phyloP scores from a whole-genome alignment of 805 yeast species.

The Ogataea trehaloabstinens region DNA sequence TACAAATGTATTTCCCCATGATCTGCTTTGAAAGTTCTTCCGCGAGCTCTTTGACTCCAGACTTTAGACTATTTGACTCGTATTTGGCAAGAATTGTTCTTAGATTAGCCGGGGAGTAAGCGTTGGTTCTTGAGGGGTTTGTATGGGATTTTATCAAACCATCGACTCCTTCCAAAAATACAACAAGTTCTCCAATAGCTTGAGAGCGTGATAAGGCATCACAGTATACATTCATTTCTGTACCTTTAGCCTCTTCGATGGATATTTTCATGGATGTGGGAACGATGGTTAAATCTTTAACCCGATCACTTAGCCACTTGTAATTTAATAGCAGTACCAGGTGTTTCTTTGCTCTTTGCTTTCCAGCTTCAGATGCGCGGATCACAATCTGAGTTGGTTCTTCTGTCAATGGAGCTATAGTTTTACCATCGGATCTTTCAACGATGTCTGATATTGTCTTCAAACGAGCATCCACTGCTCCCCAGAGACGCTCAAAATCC shows the following conservation, averaged over 20 bases:
- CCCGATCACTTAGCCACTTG: constrained; percentile 47
- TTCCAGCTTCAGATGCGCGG: background rate
- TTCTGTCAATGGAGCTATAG: background rate
- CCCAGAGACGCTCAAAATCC: constrained; percentile 25
- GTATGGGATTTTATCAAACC: constrained; percentile 42
- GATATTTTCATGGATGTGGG: constrained; percentile 22
- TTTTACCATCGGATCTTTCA: constrained; percentile 7
- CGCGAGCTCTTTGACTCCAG: constrained; percentile 53
- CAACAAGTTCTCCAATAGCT: constrained; percentile 64
- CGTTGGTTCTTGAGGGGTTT: constrained; percentile 58
- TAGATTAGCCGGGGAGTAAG: constrained; percentile 59
- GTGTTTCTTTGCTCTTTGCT: constrained; percentile 16
- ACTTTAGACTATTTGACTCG: constrained; percentile 55
- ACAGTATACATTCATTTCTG: constrained; percentile 43
- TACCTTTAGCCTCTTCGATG: constrained; percentile 30
- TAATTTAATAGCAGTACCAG: constrained; percentile 52
- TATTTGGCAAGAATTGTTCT: constrained; percentile 55
- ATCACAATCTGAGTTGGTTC: constrained; percentile 7
- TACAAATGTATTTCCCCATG: constrained; percentile 27
- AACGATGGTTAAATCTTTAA: constrained; percentile 26
- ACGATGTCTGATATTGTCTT: constrained; percentile 11
- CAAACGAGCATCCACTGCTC: constrained; percentile 14
- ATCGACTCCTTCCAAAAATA: constrained; percentile 64
- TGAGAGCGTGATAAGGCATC: constrained; percentile 42
- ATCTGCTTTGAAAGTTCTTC: constrained; percentile 54